Evolutionary conservation across 441 rosid genomes (phyloP), one percentile per base, ranked within the genome.

Genomic region (Pelargonium australe): DNA sequence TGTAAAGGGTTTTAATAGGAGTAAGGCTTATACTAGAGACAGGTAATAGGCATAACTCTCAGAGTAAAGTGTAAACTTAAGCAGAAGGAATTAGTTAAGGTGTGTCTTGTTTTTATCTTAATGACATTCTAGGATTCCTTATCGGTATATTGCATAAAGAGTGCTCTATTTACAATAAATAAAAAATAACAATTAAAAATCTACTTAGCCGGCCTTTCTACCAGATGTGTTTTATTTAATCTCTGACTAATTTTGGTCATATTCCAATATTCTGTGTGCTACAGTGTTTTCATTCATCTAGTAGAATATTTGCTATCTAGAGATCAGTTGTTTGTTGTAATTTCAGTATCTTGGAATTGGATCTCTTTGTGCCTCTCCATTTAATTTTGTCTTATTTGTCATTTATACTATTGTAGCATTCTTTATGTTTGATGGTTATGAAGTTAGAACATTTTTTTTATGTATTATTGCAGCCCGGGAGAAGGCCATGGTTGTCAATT

Each of bases 401-500:
- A 23, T 60, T 20, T 31, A 60, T 23, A 34, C 13, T 23, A 25
- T 57, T 57, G 25, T 1, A 57, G 20, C 28, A 25, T 19, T 7
- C 17, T 17, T 20, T 7, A 14, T 43, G 25, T 2, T 41, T 5
- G 19, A 13, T 45, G 66, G 11, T 10, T 73, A 28, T 51, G 19
- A 55, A 17, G 23, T 51, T 19, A 7, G 5, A 17, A 63, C n/a
- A 49, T 40, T 69, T 28, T 28, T 64, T 4, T 77, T 74, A 40
- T 49, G 8, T 45, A 25, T 23, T 6, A 70, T 73, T 78, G 70
- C 80, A 91, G 97, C 97, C 4, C 79, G 96, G 76, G 99, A 95
- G 81, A 95, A 78, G 76, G 94, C 97, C 31, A 87, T 91, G 89
- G 94, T 95, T 80, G 90, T 95, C 62, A 91, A 91, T 82, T 72